A percentile compares a stretch with the other conserved stretches of the same genome.
Evolutionary conservation across 768 basidiomycete genomes (phyloP).

Genomic region (Atractiella rhizophila): DNA sequence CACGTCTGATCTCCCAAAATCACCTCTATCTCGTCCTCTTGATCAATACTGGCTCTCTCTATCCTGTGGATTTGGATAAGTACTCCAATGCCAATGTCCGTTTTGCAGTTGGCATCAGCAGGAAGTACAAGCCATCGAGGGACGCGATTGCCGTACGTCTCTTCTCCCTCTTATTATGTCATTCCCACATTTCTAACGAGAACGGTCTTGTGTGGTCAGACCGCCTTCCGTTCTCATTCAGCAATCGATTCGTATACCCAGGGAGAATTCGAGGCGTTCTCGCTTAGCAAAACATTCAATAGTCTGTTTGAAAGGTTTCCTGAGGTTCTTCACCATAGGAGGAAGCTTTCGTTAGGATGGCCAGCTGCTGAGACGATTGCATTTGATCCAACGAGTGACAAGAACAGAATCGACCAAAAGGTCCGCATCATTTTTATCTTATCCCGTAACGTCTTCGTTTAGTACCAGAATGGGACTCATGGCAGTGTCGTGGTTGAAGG

Average conservation of each 20-base stretch:
- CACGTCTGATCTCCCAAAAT: slow-evolving; percentile 32
- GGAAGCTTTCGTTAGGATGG: too few relatives aligned
- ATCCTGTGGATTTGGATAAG: slow-evolving; percentile 30
- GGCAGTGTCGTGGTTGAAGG: slow-evolving; percentile 21
- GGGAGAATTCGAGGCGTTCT: slow-evolving; percentile 32
- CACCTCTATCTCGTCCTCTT: slow-evolving; percentile 37
- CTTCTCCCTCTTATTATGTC: slow-evolving; percentile 23
- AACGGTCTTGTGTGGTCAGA: slow-evolving; percentile 21
- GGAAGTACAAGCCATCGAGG: slow-evolving; percentile 34
- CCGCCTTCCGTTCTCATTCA: slow-evolving; percentile 13
- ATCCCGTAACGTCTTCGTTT: slow-evolving; percentile 32
- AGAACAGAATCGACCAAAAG: slow-evolving; percentile 32
- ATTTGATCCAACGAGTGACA: slow-evolving; percentile 36
- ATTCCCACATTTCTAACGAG: slow-evolving; percentile 30
- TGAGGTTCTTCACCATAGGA: too few relatives aligned
- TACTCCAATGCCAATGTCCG: slow-evolving; percentile 26
- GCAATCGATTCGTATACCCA: slow-evolving; percentile 22
- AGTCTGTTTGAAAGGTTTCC: too few relatives aligned
- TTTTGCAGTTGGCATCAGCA: slow-evolving; percentile 40
- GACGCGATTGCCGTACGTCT: slow-evolving; percentile 20
- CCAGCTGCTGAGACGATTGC: too few relatives aligned
- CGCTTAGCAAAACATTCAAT: slow-evolving; percentile 38
- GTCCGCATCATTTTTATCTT: slow-evolving; percentile 39
- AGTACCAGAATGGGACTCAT: slow-evolving; percentile 21
- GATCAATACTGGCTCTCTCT: slow-evolving; percentile 31